Base-by-base conservation (phyloP, 495 filamentous ascomycete genomes). In the Xylaria longipes region DNA sequence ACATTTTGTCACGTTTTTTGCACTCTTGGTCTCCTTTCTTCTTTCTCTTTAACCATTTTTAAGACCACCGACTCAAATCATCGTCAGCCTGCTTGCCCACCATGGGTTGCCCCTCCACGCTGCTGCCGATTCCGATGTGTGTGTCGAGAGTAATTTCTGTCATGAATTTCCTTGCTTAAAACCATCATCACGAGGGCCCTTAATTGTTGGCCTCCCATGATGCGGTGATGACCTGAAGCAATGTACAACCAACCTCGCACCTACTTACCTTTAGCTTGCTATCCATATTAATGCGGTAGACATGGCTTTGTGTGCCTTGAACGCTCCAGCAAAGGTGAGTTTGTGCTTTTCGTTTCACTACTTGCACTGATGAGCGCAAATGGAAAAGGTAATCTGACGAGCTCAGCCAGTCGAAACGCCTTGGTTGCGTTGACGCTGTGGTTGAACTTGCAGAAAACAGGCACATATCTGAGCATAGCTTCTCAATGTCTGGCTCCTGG, bases 151-250 rank as follows among this genome's bases (percentile, higher is more conserved):
- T 78, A 86, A 70, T 56, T 70, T 70, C 60, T 54, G 27, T 29
- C n/a, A 76, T 74, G 77, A 84, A 85, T 85, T n/a, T 89, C 91
- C 89, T 92, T 91, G 93, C 71, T 88, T 93, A 98, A 98, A 98
- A 98, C 95, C 95, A 94, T 98, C 90, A 90, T 94, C 92, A 94
- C 92, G 95, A 98, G 95, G 92, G 93, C 90, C 91, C 84, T 87
- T 81, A 74, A 80, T 80, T 86, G 81, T 77, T 84, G 94, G 91
- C 90, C 87, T 82, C 69, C 93, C 95, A 98, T 95, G 95, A 98
- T 90, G 86, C 90, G 93, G 82, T 94, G 95, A 97, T 94, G 95
- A 98, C 95, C 95, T 97, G 88, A 91, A 87, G 77, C 83, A 86
- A 84, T 77, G 83, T 80, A 86, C 84, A 86, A 63, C 27, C 54